A percentile compares a stretch with the other conserved stretches of the same genome.
Evolutionary conservation across 306 rosid species (phyloP).

Genomic region (Dryas drummondii): DNA sequence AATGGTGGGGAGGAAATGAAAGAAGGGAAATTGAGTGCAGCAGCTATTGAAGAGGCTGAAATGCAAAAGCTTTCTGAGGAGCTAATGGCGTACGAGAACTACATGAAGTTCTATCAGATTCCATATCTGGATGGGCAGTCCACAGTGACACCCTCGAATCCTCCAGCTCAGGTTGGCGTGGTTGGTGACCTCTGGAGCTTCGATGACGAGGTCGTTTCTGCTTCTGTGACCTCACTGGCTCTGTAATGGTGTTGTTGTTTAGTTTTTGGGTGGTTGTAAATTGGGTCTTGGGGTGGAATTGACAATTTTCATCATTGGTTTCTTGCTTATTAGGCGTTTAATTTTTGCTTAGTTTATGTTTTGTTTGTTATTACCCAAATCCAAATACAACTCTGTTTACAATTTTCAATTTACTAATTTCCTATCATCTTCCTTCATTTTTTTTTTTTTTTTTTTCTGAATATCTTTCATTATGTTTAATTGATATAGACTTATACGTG

Average conservation of each 20-base stretch:
- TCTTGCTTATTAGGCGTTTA: not conserved
- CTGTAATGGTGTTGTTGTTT: not conserved
- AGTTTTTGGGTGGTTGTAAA: not conserved
- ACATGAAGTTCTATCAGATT: conserved; percentile 82
- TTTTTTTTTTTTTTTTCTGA: no score
- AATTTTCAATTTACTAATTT: not conserved
- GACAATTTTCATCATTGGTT: conserved; percentile 6
- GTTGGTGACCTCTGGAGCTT: conserved; percentile 84
- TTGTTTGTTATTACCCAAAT: no score
- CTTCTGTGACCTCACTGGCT: not conserved
- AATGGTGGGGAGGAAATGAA: conserved; percentile 21
- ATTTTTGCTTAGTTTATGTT: not conserved
- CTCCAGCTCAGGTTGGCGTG: conserved; percentile 47
- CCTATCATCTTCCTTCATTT: not conserved
- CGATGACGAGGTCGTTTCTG: conserved; percentile 34
- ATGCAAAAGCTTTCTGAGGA: conserved; percentile 76
- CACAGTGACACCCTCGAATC: conserved; percentile 29
- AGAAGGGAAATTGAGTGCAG: conserved; percentile 23
- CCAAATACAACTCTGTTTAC: no score
- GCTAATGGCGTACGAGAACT: conserved; percentile 75
- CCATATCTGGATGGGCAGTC: conserved; percentile 81
- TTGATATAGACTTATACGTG: no score
- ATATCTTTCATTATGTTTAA: no score
- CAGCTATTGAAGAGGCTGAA: conserved; percentile 36
- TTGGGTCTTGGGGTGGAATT: not conserved